Conservation (phyloP, 768 basidiomycete species). For the Suillus fuscotomentosus region DNA sequence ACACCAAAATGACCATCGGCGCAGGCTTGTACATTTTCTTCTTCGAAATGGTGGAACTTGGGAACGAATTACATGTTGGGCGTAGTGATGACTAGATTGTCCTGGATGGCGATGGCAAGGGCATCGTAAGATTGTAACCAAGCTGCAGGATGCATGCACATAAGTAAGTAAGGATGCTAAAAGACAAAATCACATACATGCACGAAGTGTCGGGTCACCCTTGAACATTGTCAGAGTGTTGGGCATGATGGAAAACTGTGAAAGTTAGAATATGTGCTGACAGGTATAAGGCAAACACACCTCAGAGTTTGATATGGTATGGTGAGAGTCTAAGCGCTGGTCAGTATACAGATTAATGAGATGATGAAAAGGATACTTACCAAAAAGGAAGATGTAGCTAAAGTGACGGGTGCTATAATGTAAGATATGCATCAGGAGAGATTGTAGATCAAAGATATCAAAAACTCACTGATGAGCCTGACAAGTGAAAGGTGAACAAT, state of each 20-base stretch:
- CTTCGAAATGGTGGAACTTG: background rate
- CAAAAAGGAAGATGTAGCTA: background rate
- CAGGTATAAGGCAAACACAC: background rate
- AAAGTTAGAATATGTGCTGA: background rate
- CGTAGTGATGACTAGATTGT: background rate
- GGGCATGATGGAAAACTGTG: background rate
- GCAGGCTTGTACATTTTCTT: background rate
- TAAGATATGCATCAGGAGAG: background rate
- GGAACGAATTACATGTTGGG: background rate
- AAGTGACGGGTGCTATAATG: background rate
- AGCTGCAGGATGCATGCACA: background rate
- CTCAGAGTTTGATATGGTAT: background rate
- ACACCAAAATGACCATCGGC: background rate
- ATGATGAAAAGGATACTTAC: background rate
- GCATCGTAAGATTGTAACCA: background rate
- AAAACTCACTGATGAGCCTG: background rate
- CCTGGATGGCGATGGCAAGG: background rate
- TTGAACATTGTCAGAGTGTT: background rate
- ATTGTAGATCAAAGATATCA: background rate
- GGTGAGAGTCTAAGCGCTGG: background rate
- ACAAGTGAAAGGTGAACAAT: background rate
- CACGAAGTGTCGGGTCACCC: background rate
- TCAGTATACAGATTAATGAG: background rate
- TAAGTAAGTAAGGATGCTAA: background rate
- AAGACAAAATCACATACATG: background rate